Conservation (phyloP, 2,329 filamentous ascomycete species). For the Spiromastix sp. region DNA sequence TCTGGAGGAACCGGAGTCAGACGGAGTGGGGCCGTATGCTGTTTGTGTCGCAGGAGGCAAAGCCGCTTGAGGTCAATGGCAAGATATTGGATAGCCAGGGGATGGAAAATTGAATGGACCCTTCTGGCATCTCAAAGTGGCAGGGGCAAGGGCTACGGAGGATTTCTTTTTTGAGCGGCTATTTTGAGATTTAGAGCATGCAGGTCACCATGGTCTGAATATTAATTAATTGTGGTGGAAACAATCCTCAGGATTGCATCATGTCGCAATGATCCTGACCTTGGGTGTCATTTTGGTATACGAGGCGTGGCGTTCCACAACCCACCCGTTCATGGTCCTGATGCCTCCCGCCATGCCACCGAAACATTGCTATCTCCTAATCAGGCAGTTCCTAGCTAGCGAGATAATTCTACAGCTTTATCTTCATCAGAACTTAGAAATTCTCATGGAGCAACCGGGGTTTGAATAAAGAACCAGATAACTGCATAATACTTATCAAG, state of each 20-base stretch:
- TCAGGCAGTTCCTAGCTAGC: neutral
- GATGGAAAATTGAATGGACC: no score
- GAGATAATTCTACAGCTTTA: neutral
- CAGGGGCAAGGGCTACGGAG: neutral
- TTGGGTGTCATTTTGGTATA: no score
- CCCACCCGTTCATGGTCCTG: no score
- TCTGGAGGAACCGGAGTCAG: conserved; percentile 34
- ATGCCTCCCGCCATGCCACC: no score
- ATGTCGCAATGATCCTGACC: no score
- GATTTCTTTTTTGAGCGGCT: neutral
- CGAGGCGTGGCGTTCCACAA: no score
- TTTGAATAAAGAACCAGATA: neutral
- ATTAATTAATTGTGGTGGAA: no score
- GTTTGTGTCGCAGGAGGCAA: conserved; percentile 13
- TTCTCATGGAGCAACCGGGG: neutral
- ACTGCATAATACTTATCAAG: neutral
- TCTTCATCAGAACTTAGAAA: neutral
- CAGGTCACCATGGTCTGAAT: neutral
- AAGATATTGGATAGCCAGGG: conserved; percentile 1
- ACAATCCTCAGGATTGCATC: no score
- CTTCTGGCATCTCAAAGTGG: neutral
- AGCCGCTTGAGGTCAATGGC: conserved; percentile 3
- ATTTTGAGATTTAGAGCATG: neutral
- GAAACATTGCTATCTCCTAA: no score
- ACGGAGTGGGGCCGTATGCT: conserved; percentile 34